Base-by-base conservation (phyloP, 495 filamentous ascomycete genomes). In the Aspergillus cavernicola region DNA sequence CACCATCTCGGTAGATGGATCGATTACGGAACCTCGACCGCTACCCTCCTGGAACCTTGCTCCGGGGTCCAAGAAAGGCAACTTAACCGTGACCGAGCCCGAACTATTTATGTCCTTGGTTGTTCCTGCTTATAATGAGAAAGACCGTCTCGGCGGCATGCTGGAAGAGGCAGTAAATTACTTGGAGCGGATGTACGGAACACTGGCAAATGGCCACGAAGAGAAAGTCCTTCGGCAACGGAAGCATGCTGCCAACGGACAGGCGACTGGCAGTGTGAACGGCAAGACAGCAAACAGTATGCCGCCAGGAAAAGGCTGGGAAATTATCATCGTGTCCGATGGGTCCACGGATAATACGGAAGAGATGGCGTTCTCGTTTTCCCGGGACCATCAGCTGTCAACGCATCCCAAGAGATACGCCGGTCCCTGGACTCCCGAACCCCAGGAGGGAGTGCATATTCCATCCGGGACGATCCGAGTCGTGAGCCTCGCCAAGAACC, bases 101-200 rank as follows among this genome's bases (percentile, higher is more conserved):
- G 79, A 84, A 19, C 60, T 90, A 8, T 81, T 81, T 65, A 83
- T 98, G 76, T 92, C 87, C 47, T 83, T 97, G 3, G 89, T 98
- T 3, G 86, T 98, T 41, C 93, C 93, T 0, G 93, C 93, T 6
- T 99, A 89, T 76, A 97, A 99, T 66, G 93, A 99, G 59, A 83
- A 89, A 57, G 79, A 88, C 50, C 83, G 93, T 12, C 75, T 99
- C 16, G 74, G 79, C 6, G 83, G 83, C 8, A 96, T 95, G 80
- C 76, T 99, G 15, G 84, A 91, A 57, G 93, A 98, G 70, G 90
- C 95, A 12, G 86, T 96, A 45, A 84, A 85, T 46, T 95, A 90
- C 68, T 77, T 97, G 6, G 84, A 93, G 66, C 64, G 72, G 12
- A 78, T 80, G 51, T 95, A 92, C 64, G 88, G 89, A 11, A 82